phyloP scores from a whole-genome alignment of 768 basidiomycete species.

The Boletus vermiculosoides region DNA sequence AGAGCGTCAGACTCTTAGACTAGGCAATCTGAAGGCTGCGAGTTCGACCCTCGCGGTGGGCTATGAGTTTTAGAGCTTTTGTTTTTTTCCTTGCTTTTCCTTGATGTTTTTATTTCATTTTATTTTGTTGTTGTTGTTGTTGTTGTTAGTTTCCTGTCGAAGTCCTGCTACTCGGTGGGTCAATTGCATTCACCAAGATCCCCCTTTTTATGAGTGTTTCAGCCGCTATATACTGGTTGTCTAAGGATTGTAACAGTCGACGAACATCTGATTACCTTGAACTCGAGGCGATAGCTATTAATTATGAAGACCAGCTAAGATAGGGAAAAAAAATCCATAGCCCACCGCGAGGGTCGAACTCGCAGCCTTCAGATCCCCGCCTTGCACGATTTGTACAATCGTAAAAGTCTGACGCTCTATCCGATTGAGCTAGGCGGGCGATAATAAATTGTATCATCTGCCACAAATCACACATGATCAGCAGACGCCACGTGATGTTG shows the following conservation, averaged over 20 bases:
- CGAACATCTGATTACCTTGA: not conserved
- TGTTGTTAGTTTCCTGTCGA: not conserved
- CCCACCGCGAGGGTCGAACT: conserved; percentile 85
- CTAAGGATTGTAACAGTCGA: not conserved
- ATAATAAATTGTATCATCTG: not conserved
- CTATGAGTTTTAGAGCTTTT: conserved; percentile 28
- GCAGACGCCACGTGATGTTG: conserved; percentile 10
- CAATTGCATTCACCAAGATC: not conserved
- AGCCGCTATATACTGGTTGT: not conserved
- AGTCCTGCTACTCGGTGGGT: not conserved
- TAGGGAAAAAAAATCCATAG: conserved; percentile 33
- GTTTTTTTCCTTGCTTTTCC: not conserved
- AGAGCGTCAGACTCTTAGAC: conserved; percentile 66
- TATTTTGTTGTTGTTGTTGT: too few species aligned
- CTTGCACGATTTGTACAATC: conserved; percentile 31
- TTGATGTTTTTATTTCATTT: too few species aligned
- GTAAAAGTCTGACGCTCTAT: conserved; percentile 68
- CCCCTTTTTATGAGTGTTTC: not conserved
- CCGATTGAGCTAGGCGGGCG: conserved; percentile 67
- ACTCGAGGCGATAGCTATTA: not conserved
- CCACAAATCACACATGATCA: conserved; percentile 38
- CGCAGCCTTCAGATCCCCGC: conserved; percentile 78
- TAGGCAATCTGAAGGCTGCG: conserved; percentile 58
- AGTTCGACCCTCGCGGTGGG: conserved; percentile 66
- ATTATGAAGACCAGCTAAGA: not conserved